Base-by-base conservation (phyloP, 2,329 filamentous ascomycete genomes). In the Orbilia javanica region DNA sequence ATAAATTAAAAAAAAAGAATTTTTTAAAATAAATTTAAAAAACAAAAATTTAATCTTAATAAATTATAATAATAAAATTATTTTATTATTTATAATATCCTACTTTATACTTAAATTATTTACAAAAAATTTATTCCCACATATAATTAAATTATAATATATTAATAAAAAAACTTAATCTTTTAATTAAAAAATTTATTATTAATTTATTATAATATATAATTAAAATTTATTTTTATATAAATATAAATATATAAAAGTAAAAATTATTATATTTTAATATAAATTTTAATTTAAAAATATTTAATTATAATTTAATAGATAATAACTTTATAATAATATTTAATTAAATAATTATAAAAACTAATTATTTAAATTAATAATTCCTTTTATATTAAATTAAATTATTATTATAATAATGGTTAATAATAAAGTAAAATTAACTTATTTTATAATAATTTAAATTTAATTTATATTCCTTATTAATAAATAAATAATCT, bases 351-450 rank as follows among this genome's bases (percentile, higher is more conserved):
- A 84, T 81, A 85, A 82, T 82, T 82, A 82, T 83, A 84, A 84
- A 84, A 84, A 84, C 83, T 82, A 85, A 84, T 84, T 85, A 84
- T 84, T 82, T 83, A 82, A 85, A 84, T 84, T 80, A 84, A 83
- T 82, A 82, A 82, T 84, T 84, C 82, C 13, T 53, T 85, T 85
- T 82, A 84, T 83, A 80, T n/a, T n/a, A n/a, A n/a, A n/a, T n/a
- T n/a, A n/a, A n/a, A n/a, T n/a, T n/a, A n/a, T n/a, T n/a, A n/a
- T n/a, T n/a, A n/a, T n/a, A n/a, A n/a, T n/a, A n/a, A n/a, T n/a
- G n/a, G n/a, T n/a, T n/a, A n/a, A n/a, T n/a, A n/a, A n/a, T n/a
- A n/a, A n/a, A n/a, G n/a, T n/a, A n/a, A n/a, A n/a, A n/a, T n/a
- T n/a, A n/a, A n/a, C n/a, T n/a, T n/a, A n/a, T n/a, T n/a, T n/a